A percentile compares a stretch with the other conserved stretches of the same genome.
Conservation (phyloP, 495 filamentous ascomycete species). For the Aspergillus cristatus region DNA sequence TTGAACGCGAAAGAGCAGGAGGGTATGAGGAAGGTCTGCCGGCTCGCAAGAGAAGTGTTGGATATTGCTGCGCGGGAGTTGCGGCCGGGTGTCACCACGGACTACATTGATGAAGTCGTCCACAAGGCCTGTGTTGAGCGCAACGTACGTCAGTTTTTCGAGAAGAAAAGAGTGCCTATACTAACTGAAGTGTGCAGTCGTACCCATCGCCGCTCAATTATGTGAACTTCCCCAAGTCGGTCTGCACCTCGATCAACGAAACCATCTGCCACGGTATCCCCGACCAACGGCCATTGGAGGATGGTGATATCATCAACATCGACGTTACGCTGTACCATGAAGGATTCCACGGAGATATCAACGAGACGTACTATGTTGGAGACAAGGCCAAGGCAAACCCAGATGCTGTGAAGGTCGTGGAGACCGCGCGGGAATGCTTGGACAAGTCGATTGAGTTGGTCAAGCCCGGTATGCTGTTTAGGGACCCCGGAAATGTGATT, state of each 20-base stretch:
- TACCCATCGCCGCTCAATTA: slow-evolving; percentile 98
- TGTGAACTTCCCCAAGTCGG: slow-evolving; percentile 91
- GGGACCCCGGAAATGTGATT: slow-evolving; percentile 74
- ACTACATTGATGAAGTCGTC: slow-evolving; percentile 91
- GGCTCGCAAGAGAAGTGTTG: slow-evolving; percentile 79
- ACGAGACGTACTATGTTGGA: slow-evolving; percentile 89
- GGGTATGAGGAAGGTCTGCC: slow-evolving; percentile 90
- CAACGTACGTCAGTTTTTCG: slow-evolving; percentile 51
- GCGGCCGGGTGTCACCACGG: slow-evolving; percentile 86
- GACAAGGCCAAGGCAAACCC: slow-evolving; percentile 63
- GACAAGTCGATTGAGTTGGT: slow-evolving; percentile 77
- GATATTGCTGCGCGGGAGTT: slow-evolving; percentile 78
- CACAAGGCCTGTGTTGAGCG: slow-evolving; percentile 93
- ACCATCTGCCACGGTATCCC: slow-evolving; percentile 94
- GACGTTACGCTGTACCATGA: slow-evolving; percentile 83
- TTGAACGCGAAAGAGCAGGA: slow-evolving; percentile 70
- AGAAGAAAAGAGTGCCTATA: not conserved
- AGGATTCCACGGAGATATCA: slow-evolving; percentile 81
- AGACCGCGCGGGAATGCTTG: slow-evolving; percentile 70
- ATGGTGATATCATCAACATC: slow-evolving; percentile 85
- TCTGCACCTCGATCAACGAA: slow-evolving; percentile 94
- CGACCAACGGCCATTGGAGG: slow-evolving; percentile 64
- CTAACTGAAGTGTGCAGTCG: slow-evolving; percentile 46
- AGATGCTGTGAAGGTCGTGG: slow-evolving; percentile 76
- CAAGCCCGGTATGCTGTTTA: slow-evolving; percentile 78